phyloP scores from a whole-genome alignment of 768 basidiomycete species.

The Kwoniella heveanensis region DNA sequence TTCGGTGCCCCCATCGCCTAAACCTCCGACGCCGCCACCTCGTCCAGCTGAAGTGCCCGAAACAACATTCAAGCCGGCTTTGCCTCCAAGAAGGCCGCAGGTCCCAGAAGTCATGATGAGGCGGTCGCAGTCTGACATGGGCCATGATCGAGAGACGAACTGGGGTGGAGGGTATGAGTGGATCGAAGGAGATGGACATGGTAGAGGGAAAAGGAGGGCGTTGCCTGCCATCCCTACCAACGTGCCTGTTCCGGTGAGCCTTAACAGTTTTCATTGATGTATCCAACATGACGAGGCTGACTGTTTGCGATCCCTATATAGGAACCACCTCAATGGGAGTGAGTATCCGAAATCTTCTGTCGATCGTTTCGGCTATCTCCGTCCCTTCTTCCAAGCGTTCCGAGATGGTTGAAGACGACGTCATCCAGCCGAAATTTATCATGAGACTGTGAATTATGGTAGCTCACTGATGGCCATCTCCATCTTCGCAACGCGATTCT shows the following conservation, averaged over 20 bases:
- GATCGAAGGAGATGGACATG: constrained; percentile 14
- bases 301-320: constrained; percentile 2
- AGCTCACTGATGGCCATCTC: neutral
- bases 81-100: constrained; percentile 13
- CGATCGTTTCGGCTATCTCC: constrained; percentile 7
- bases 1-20: constrained; percentile 17
- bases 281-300: neutral
- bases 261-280: no score
- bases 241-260: constrained; percentile 34
- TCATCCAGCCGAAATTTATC: neutral
- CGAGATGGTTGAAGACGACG: constrained; percentile 2
- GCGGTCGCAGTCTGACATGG: constrained; percentile 15
- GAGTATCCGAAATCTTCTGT: constrained; percentile 15
- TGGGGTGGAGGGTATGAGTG: constrained; percentile 15
- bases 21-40: constrained; percentile 27
- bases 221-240: constrained; percentile 33
- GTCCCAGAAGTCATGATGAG: constrained; percentile 12
- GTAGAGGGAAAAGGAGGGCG: constrained; percentile 28
- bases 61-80: constrained; percentile 22
- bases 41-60: constrained; percentile 25
- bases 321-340: constrained; percentile 51
- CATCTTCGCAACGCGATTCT: neutral
- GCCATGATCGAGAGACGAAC: constrained; percentile 4
- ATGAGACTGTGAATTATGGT: no score
- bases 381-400: neutral